These are phyloP conservation scores for Wickerhamomyces alni DNA, from an alignment of 805 yeast species.

Conservation along the genomic window DNA sequence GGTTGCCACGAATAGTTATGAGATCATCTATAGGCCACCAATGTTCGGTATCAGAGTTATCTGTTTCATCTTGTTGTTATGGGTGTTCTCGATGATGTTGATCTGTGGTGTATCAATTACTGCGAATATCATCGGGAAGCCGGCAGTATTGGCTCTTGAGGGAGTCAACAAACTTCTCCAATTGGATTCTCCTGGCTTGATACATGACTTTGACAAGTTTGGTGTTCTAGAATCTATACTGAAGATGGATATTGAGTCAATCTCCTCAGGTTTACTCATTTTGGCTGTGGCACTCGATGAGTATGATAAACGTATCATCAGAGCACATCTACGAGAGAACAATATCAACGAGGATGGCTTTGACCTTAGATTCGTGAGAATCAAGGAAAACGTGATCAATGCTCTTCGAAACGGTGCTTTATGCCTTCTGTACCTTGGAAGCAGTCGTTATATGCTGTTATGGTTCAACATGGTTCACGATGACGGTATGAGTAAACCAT, in stretches of 20 bases:
- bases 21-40: constrained; percentile 86
- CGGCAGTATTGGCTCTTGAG: constrained; percentile 4
- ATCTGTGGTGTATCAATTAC: constrained; percentile 18
- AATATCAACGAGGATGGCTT: not conserved
- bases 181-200: not conserved
- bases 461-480: not conserved
- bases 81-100: constrained; percentile 38
- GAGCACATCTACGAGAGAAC: constrained; percentile 16
- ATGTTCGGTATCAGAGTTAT: constrained; percentile 55
- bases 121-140: constrained; percentile 25
- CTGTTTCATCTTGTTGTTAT: constrained; percentile 30
- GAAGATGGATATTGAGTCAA: constrained; percentile 7
- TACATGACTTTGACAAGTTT: not conserved
- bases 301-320: constrained; percentile 16
- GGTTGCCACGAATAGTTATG: constrained; percentile 41
- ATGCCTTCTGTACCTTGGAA: not conserved
- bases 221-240: not conserved
- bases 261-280: constrained; percentile 18
- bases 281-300: constrained; percentile 8
- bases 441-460: not conserved
- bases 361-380: not conserved
- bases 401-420: not conserved
- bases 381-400: too few species aligned
- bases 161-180: not conserved
- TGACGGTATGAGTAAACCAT: not conserved